Conservation (phyloP, 306 rosid genomes). For the Prunus padus region DNA sequence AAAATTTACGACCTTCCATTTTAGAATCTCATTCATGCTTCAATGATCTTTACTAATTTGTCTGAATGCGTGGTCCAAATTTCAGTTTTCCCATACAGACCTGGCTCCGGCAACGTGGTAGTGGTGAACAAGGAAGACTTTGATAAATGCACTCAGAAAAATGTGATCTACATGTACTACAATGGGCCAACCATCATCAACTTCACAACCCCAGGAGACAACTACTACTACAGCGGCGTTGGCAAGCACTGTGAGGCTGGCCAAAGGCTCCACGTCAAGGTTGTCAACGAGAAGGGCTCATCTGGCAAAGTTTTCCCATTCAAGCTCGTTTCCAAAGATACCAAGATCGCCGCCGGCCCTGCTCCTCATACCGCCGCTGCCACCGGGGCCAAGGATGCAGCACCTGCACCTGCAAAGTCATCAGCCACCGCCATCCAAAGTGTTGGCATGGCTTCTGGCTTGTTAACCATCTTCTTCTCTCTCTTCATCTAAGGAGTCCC, state of each 20-base stretch:
- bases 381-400: too few relatives aligned
- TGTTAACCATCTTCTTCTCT: conserved; percentile 24
- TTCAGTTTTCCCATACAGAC: conserved; percentile 57
- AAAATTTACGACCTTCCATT: too few relatives aligned
- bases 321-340: conserved; percentile 6
- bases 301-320: conserved; percentile 31
- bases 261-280: conserved; percentile 54
- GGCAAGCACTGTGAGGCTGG: conserved; percentile 82
- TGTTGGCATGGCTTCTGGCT: conserved; percentile 17
- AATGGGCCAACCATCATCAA: conserved; percentile 39
- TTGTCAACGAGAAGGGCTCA: conserved; percentile 17
- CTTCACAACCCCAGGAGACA: conserved; percentile 45
- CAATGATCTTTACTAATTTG: too few relatives aligned
- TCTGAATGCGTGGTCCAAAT: not conserved
- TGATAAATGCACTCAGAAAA: conserved; percentile 28
- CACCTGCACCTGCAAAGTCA: too few relatives aligned
- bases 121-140: conserved; percentile 42
- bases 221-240: conserved; percentile 48
- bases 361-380: not conserved
- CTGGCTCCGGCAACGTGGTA: conserved; percentile 45
- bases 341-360: not conserved
- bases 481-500: conserved; percentile 8
- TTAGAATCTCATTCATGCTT: too few relatives aligned
- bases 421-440: conserved; percentile 16
- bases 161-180: conserved; percentile 26